Conservation (phyloP, 768 basidiomycete genomes). For the Amanita exitialis region DNA sequence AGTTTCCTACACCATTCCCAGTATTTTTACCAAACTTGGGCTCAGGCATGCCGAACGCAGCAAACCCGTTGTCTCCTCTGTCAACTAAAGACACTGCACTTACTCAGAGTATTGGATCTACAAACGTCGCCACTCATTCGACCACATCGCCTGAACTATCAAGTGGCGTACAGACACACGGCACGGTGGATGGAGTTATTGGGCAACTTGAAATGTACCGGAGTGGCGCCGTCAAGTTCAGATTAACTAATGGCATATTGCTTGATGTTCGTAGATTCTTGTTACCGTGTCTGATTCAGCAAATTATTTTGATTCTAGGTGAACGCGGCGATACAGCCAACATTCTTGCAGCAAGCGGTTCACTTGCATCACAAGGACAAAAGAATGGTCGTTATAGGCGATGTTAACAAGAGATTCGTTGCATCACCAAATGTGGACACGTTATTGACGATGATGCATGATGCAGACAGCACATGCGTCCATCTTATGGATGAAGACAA, state of each 20-base stretch:
- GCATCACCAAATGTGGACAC: slow-evolving; percentile 78
- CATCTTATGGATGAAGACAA: slow-evolving; percentile 29
- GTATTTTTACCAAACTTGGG: slow-evolving; percentile 39
- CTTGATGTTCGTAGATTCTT: slow-evolving; percentile 53
- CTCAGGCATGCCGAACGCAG: slow-evolving; percentile 6
- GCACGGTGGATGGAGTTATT: slow-evolving; percentile 61
- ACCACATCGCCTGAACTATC: slow-evolving; percentile 14
- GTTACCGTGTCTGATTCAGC: background rate
- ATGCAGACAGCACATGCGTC: slow-evolving; percentile 27
- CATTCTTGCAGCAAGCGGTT: slow-evolving; percentile 84
- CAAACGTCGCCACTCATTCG: slow-evolving; percentile 15
- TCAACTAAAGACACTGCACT: slow-evolving; percentile 51
- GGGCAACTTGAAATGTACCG: slow-evolving; percentile 80
- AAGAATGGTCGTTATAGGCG: slow-evolving; percentile 66
- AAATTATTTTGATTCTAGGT: slow-evolving; percentile 36
- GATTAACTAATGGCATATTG: slow-evolving; percentile 69
- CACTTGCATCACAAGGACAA: slow-evolving; percentile 54
- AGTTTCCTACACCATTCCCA: slow-evolving; percentile 84
- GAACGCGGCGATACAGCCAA: slow-evolving; percentile 70
- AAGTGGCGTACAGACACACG: slow-evolving; percentile 20
- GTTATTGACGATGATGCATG: slow-evolving; percentile 57
- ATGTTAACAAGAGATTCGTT: slow-evolving; percentile 77
- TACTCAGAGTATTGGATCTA: slow-evolving; percentile 45
- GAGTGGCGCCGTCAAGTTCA: slow-evolving; percentile 82
- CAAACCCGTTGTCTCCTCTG: slow-evolving; percentile 21